Evolutionary conservation across 805 yeast genomes (phyloP), one percentile per base, ranked within the genome.

Genomic region (Yueomyces sinensis): DNA sequence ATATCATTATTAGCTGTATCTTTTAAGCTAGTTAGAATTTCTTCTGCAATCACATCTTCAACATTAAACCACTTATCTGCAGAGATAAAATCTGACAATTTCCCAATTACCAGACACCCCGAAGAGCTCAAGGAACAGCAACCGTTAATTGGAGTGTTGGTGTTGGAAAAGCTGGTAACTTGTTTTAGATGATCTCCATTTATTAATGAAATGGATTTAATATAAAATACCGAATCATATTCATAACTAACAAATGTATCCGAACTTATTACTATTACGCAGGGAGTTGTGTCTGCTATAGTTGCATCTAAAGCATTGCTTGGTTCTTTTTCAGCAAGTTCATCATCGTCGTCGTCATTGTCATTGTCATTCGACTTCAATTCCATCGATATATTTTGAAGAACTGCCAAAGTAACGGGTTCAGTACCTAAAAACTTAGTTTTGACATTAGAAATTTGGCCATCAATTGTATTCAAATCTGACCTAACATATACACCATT

Each of bases 401-500:
- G 23, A 3, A 39, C 16, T 2, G 72, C 59, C 4, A 86, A 54
- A 3, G 47, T 46, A 0, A 86, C 77, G 0, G 81, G 73, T 29
- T 65, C 65, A 0, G 81, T 67, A 0, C 97, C 97, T 20, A 83
- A 52, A 47, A 79, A 84, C 47, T 77, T 75, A 14, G 74, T 72
- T 45, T 79, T 63, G 1, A 84, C 71, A 42, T 79, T 77, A 1
- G 70, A 59, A 13, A 79, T 51, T 16, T 72, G 65, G 3, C 94
- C 95, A 3, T 77, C 63, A 4, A 59, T 46, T 0, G 52, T 47
- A 47, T 81, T 83, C 27, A 86, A 44, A 5, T 61, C 56, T 0
- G 83, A 70, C 14, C 77, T 61, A 2, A 76, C 75, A 56, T 79
- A 83, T 1, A 87, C 72, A 16, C 97, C 97, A 52, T 76, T 82